Base-by-base conservation (phyloP, 495 filamentous ascomycete genomes). In the Tuber magnatum region DNA sequence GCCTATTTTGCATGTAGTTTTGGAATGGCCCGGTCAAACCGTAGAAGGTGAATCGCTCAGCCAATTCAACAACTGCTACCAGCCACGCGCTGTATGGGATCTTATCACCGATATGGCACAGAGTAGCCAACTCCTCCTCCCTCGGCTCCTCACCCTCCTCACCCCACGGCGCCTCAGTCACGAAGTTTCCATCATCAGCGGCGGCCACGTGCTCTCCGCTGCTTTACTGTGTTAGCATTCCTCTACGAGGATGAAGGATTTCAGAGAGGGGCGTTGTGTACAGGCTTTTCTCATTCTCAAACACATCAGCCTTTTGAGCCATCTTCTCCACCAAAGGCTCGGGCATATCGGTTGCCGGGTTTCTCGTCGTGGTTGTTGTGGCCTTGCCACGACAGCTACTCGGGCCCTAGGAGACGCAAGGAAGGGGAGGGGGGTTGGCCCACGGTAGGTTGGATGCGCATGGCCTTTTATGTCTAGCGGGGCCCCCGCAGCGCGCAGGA, bases 1-100 rank as follows among this genome's bases (percentile, higher is more conserved):
- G 75, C 24, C 69, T 61, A 41, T 83, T 83, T 72, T 83, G 79
- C 24, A 86, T 87, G 65, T 89, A 87, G 1, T 87, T 84, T 32
- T 90, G 80, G 70, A 82, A 82, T 28, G 81, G 81, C 10, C 80
- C 80, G 6, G 81, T 82, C n/a, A 82, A 70, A 24, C 81, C 81
- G 32, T 82, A 82, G 42, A 78, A 82, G 16, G 81, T 80, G 32
- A 82, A 82, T n/a, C 81, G 80, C 69, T 82, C 81, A 22, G 81
- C 81, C 32, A 82, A 73, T 61, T 82, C 81, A 24, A 82, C 81
- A 14, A 82, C 70, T 16, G 81, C 81, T 0, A 82, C 81, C 18
- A 82, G 72, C 81, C 81, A 82, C n/a, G 81, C 81, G 14, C 75
- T 79, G 35, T 79, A 72, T 9, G 81, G 81, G 48, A 82, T 82